These are phyloP conservation scores for Fragaria iinumae DNA, from an alignment of 306 rosid species.

Conservation along the genomic window DNA sequence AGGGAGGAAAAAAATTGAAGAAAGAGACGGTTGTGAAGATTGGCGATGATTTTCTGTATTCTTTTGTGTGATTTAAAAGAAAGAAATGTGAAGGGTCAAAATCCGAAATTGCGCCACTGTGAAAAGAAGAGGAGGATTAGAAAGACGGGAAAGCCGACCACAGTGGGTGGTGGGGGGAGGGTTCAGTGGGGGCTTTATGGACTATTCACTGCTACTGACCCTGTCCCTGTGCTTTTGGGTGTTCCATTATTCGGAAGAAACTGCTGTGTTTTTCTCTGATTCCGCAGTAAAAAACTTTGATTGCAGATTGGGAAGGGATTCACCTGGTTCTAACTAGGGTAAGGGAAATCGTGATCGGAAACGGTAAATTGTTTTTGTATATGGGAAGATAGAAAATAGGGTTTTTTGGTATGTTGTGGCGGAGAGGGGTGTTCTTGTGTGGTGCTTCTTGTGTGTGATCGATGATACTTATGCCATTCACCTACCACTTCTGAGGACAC, in stretches of 20 bases:
- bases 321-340: no score
- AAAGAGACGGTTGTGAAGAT: constrained; percentile 7
- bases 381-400: neutral
- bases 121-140: neutral
- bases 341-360: neutral
- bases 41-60: neutral
- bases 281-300: neutral
- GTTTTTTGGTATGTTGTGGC: neutral
- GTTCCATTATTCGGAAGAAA: neutral
- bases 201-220: neutral
- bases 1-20: neutral
- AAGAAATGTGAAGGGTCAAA: neutral
- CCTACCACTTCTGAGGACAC: neutral
- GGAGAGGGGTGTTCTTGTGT: neutral
- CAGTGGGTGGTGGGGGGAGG: neutral
- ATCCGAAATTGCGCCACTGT: neutral
- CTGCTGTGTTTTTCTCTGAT: neutral
- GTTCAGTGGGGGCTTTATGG: neutral
- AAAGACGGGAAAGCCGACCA: neutral
- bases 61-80: neutral
- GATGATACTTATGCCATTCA: constrained; percentile 3
- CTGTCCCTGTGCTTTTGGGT: neutral
- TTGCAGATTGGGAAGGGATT: neutral
- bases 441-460: constrained; percentile 7
- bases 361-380: neutral